A percentile compares a stretch with the other conserved stretches of the same genome.
These are phyloP conservation scores for Hemisphaericaspora nanyangensis DNA, from an alignment of 805 yeast species.

Conservation along the genomic window DNA sequence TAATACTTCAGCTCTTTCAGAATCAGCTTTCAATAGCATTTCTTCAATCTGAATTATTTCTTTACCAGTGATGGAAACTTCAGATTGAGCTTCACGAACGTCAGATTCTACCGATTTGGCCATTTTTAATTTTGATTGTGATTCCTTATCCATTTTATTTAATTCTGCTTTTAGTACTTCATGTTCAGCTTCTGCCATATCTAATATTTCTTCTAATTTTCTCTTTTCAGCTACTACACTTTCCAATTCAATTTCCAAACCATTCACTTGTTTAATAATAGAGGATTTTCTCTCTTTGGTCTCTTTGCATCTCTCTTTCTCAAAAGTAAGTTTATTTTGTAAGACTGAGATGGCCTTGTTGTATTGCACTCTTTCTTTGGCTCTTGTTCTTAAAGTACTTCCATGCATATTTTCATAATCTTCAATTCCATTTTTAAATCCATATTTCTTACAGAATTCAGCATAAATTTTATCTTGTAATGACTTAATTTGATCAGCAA, in stretches of 20 bases:
- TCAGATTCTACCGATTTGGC: conserved; percentile 28
- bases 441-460: conserved; percentile 52
- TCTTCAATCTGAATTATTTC: conserved; percentile 45
- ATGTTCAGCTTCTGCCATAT: conserved; percentile 24
- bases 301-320: conserved; percentile 53
- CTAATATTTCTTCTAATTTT: conserved; percentile 19
- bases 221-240: conserved; percentile 30
- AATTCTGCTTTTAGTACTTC: conserved; percentile 22
- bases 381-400: conserved; percentile 47
- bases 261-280: conserved; percentile 37
- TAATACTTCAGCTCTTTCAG: conserved; percentile 56
- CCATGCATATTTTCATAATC: conserved; percentile 75
- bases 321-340: conserved; percentile 61
- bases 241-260: conserved; percentile 30
- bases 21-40: conserved; percentile 46
- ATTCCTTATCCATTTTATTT: conserved; percentile 5
- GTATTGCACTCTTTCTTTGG: conserved; percentile 59
- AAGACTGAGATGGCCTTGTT: conserved; percentile 59
- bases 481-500: conserved; percentile 13
- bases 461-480: conserved; percentile 46
- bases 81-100: conserved; percentile 35
- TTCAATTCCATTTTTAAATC: conserved; percentile 49
- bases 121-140: conserved; percentile 19
- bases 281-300: conserved; percentile 44
- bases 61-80: conserved; percentile 26